Conservation (phyloP, 768 basidiomycete genomes). For the Myochromella boudieri region DNA sequence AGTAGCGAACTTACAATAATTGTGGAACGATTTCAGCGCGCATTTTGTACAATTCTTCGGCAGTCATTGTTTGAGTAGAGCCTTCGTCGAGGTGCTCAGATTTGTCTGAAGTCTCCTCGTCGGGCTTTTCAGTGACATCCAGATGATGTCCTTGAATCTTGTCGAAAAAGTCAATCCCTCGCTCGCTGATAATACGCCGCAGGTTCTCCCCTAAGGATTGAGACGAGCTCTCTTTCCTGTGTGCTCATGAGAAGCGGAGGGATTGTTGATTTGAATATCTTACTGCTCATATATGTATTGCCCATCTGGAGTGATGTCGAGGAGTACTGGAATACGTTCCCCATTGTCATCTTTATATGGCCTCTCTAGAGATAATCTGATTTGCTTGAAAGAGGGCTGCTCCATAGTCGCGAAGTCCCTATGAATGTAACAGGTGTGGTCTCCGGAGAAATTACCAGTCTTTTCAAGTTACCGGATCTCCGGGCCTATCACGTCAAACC, state of each 20-base stretch:
- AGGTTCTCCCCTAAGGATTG: constrained; percentile 65
- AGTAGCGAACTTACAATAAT: constrained; percentile 58
- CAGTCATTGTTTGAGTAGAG: constrained; percentile 54
- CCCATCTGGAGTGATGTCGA: constrained; percentile 72
- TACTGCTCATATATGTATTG: constrained; percentile 73
- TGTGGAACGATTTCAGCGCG: constrained; percentile 69
- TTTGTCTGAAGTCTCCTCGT: constrained; percentile 23
- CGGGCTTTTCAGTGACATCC: constrained; percentile 6
- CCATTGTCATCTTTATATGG: constrained; percentile 83
- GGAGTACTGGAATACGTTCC: constrained; percentile 55
- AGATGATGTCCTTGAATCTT: constrained; percentile 6
- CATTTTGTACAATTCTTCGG: constrained; percentile 75
- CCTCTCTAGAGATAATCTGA: constrained; percentile 70
- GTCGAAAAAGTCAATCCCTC: constrained; percentile 77
- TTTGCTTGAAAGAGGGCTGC: constrained; percentile 53
- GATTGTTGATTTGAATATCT: constrained; percentile 23
- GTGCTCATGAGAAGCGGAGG: constrained; percentile 14
- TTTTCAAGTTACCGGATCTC: constrained; percentile 16
- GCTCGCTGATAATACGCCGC: constrained; percentile 68
- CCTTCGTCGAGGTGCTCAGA: constrained; percentile 25
- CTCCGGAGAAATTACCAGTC: background rate
- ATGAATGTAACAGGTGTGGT: background rate
- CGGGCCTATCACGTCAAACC: constrained; percentile 17
- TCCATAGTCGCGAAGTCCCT: constrained; percentile 5
- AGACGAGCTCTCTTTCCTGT: constrained; percentile 55